Evolutionary conservation across 192 early-diverging fungal species (phyloP).

Genomic region (Coemansia sp.): DNA sequence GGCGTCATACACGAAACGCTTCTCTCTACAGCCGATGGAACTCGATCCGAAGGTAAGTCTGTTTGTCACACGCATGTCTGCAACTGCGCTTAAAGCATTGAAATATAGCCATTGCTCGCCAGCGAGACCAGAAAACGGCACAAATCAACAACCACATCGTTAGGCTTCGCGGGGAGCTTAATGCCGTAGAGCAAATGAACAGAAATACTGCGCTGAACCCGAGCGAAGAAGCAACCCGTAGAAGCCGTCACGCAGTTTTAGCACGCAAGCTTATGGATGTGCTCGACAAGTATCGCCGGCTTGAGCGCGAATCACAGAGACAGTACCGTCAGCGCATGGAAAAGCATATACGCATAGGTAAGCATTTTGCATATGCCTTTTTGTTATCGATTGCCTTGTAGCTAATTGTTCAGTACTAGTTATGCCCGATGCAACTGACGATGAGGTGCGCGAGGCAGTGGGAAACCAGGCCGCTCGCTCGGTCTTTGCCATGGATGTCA

Average conservation of each 20-base stretch:
- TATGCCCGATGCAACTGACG: slow-evolving; percentile 46
- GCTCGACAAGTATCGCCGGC: slow-evolving; percentile 42
- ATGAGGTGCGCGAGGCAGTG: slow-evolving; percentile 38
- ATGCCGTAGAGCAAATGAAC: slow-evolving; percentile 45
- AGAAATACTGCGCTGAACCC: slow-evolving; percentile 26
- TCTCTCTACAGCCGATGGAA: slow-evolving; percentile 42
- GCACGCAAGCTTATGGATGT: slow-evolving; percentile 41
- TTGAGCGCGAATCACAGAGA: slow-evolving; percentile 48
- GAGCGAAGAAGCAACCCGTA: slow-evolving; percentile 41
- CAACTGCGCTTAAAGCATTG: neutral
- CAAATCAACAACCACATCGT: slow-evolving; percentile 42
- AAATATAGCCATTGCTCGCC: slow-evolving; percentile 39
- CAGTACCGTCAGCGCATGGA: slow-evolving; percentile 46
- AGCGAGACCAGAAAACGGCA: slow-evolving; percentile 39
- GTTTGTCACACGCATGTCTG: neutral
- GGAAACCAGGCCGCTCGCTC: slow-evolving; percentile 37
- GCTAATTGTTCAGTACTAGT: slow-evolving; percentile 14
- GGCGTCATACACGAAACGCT: slow-evolving; percentile 35
- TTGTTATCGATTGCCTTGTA: neutral
- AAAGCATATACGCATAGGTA: slow-evolving; percentile 52
- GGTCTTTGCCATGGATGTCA: slow-evolving; percentile 52
- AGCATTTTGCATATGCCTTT: neutral
- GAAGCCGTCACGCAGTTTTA: slow-evolving; percentile 39
- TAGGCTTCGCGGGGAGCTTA: slow-evolving; percentile 38
- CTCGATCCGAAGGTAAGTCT: slow-evolving; percentile 42